Percentiles rank a stretch among this genome's conserved stretches.
phyloP scores from a whole-genome alignment of 2,329 filamentous ascomycete genomes.

The Pseudogymnoascus sp. region DNA sequence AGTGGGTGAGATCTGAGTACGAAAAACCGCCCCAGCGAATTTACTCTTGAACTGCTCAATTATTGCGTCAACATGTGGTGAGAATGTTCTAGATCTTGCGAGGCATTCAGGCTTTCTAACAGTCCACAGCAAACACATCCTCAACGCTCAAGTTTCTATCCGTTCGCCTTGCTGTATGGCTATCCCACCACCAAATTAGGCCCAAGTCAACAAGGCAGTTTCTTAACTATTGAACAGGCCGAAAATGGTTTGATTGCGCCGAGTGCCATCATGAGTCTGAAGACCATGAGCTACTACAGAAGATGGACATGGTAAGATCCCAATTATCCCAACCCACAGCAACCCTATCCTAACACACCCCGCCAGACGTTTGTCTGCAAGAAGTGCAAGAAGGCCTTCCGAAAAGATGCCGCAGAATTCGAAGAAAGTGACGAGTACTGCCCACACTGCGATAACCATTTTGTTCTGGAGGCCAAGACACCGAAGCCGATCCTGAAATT shows the following conservation, averaged over 20 bases:
- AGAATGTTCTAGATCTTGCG: slow-evolving; percentile 1
- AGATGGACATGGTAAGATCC: slow-evolving; percentile 64
- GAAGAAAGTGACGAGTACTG: slow-evolving; percentile 98
- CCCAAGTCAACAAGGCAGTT: background rate
- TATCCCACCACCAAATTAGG: background rate
- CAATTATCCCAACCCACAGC: slow-evolving; percentile 1
- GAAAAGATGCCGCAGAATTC: slow-evolving; percentile 85
- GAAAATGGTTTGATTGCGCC: slow-evolving; percentile 98
- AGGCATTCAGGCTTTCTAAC: background rate
- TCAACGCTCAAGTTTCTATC: slow-evolving; percentile 96
- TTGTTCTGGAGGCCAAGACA: slow-evolving; percentile 79
- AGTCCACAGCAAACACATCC: slow-evolving; percentile 75
- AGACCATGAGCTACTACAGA: slow-evolving; percentile 66
- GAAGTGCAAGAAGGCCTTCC: slow-evolving; percentile 97
- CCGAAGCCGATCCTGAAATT: slow-evolving; percentile 77
- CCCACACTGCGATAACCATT: slow-evolving; percentile 98
- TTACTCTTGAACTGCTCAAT: background rate
- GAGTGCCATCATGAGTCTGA: slow-evolving; percentile 85
- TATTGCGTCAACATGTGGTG: slow-evolving; percentile 7
- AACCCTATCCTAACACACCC: slow-evolving; percentile 1
- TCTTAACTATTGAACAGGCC: slow-evolving; percentile 44
- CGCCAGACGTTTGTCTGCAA: slow-evolving; percentile 76
- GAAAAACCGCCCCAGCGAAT: background rate
- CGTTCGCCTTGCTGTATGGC: slow-evolving; percentile 86
- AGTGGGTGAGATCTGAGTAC: background rate